Evolutionary conservation across 306 rosid species (phyloP).

Genomic region (Senna siamea): DNA sequence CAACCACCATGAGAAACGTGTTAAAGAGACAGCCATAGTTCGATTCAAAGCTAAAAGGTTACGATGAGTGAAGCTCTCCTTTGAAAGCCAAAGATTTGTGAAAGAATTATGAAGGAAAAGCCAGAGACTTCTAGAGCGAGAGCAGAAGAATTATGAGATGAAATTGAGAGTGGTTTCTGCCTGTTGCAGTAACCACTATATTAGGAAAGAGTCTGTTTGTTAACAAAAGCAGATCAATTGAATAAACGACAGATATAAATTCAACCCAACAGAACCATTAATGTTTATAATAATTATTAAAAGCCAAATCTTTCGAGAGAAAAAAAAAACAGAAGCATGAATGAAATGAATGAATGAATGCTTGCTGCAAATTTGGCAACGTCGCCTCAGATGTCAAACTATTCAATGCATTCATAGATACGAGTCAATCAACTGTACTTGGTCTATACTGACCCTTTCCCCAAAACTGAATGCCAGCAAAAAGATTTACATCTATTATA

Average conservation of each 20-base stretch:
- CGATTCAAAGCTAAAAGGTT: conserved; percentile 3
- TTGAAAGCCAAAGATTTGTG: conserved; percentile 17
- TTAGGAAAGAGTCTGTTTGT: conserved; percentile 38
- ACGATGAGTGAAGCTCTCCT: conserved; percentile 6
- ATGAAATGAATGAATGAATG: neutral
- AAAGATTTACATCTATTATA: neutral
- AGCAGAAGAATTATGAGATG: conserved; percentile 33
- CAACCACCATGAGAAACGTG: conserved; percentile 64
- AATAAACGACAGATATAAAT: conserved; percentile 1
- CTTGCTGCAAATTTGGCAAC: neutral
- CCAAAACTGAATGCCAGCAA: conserved; percentile 15
- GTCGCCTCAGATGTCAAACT: conserved; percentile 20
- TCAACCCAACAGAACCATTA: conserved; percentile 33
- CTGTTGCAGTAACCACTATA: conserved; percentile 57
- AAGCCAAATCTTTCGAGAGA: neutral
- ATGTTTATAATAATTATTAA: conserved; percentile 14
- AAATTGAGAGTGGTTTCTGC: conserved; percentile 49
- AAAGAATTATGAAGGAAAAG: conserved; percentile 23
- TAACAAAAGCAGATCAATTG: conserved; percentile 26
- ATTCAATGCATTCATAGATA: neutral
- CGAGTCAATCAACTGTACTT: conserved; percentile 12
- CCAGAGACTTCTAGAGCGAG: conserved; percentile 31
- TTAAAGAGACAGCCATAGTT: conserved; percentile 65
- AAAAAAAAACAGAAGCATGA: conserved; percentile 4
- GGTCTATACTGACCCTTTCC: neutral